Evolutionary conservation across 2,329 filamentous ascomycete genomes (phyloP).

Genomic region (Rutstroemia sydowiana): DNA sequence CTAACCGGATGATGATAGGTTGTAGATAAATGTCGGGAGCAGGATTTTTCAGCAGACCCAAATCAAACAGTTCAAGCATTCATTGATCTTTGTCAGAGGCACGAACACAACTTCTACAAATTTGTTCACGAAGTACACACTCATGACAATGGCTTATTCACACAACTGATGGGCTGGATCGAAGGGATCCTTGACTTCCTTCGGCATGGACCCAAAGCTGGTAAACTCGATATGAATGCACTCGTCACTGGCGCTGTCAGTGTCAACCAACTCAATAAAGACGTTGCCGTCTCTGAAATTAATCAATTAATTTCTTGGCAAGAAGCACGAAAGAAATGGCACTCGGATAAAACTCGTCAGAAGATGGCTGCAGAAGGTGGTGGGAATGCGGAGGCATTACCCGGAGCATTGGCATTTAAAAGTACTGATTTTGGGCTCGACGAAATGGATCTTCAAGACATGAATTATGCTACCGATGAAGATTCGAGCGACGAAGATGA

Average conservation of each 20-base stretch:
- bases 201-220: constrained; percentile 74
- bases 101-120: constrained; percentile 97
- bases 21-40: constrained; percentile 57
- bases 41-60: constrained; percentile 86
- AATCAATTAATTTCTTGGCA: constrained; percentile 87
- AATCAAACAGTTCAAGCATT: constrained; percentile 98
- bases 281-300: constrained; percentile 70
- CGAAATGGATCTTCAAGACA: constrained; percentile 76
- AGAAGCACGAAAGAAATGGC: constrained; percentile 93
- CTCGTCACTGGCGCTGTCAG: constrained; percentile 76
- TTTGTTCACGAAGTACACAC: constrained; percentile 97
- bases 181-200: constrained; percentile 93
- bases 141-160: constrained; percentile 94
- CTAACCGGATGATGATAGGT: constrained; percentile 37
- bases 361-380: constrained; percentile 91
- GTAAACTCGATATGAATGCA: constrained; percentile 89
- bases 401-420: constrained; percentile 56
- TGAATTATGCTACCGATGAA: constrained; percentile 68
- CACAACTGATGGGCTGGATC: constrained; percentile 93
- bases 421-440: constrained; percentile 86
- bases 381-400: constrained; percentile 39
- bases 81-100: constrained; percentile 89
- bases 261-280: constrained; percentile 59
- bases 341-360: constrained; percentile 92
- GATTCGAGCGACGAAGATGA: constrained; percentile 57